Percentiles rank a stretch among this genome's conserved stretches.
Evolutionary conservation across 2,329 filamentous ascomycete species (phyloP).

Genomic region (Camillea tinctor): DNA sequence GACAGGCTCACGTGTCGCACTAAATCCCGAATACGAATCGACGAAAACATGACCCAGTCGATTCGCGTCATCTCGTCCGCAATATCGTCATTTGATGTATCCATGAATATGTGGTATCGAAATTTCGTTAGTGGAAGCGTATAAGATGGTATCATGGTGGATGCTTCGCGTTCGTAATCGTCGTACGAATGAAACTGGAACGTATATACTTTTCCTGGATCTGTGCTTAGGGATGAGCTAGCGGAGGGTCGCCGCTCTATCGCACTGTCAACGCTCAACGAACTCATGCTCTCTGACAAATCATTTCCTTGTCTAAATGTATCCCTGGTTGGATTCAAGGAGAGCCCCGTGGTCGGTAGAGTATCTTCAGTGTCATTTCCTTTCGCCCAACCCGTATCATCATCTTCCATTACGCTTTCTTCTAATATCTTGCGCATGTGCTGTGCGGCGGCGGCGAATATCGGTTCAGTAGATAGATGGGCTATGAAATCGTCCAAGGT

Average conservation of each 20-base stretch:
- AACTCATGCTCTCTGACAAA: slow-evolving; percentile 46
- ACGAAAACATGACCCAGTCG: slow-evolving; percentile 98
- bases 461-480: slow-evolving; percentile 71
- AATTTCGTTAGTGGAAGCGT: slow-evolving; percentile 74
- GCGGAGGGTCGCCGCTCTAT: slow-evolving; percentile 44
- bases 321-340: slow-evolving; percentile 21
- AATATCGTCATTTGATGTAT: slow-evolving; percentile 77
- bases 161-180: slow-evolving; percentile 76
- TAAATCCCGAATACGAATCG: slow-evolving; percentile 88
- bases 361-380: slow-evolving; percentile 58
- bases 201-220: slow-evolving; percentile 38
- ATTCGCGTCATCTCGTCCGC: slow-evolving; percentile 91
- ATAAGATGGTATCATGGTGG: slow-evolving; percentile 67
- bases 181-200: slow-evolving; percentile 68
- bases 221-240: slow-evolving; percentile 44
- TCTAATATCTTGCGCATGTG: slow-evolving; percentile 82
- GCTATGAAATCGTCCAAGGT: slow-evolving; percentile 73
- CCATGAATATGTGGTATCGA: slow-evolving; percentile 90
- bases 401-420: slow-evolving; percentile 72
- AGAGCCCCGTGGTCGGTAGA: slow-evolving; percentile 20
- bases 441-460: slow-evolving; percentile 80
- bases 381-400: slow-evolving; percentile 91
- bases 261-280: slow-evolving; percentile 47
- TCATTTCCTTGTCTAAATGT: slow-evolving; percentile 30
- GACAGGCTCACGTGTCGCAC: slow-evolving; percentile 86